These are phyloP conservation scores for Porogramme epimiltina DNA, from an alignment of 1,284 basidiomycete genomes.

Conservation along the genomic window DNA sequence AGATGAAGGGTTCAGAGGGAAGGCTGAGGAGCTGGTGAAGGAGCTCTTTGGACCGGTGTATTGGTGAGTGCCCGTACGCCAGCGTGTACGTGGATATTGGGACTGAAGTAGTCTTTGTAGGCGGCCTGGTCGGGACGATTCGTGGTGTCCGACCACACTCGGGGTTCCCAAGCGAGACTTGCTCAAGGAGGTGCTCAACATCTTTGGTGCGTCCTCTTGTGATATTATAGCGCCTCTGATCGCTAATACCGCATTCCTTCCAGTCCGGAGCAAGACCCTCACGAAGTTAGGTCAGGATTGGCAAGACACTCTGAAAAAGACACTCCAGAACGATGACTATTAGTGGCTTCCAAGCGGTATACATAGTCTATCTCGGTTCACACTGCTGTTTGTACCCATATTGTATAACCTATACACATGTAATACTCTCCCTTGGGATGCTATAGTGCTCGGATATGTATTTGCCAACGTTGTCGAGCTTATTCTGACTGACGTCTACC, in stretches of 20 bases:
- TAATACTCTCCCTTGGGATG: too few relatives aligned
- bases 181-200: slow-evolving; percentile 73
- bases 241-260: neutral
- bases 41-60: slow-evolving; percentile 89
- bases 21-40: slow-evolving; percentile 85
- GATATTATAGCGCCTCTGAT: neutral
- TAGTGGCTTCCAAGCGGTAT: neutral
- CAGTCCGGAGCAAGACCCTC: slow-evolving; percentile 73
- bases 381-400: neutral
- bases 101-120: slow-evolving; percentile 37
- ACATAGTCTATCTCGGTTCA: neutral
- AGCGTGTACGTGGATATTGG: slow-evolving; percentile 1
- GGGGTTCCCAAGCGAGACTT: slow-evolving; percentile 80
- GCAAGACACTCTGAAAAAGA: slow-evolving; percentile 74
- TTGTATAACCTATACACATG: neutral
- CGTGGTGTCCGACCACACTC: slow-evolving; percentile 67
- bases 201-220: slow-evolving; percentile 68
- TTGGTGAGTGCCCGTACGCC: slow-evolving; percentile 51
- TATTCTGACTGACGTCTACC: too few relatives aligned
- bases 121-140: slow-evolving; percentile 62
- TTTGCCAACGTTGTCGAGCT: too few relatives aligned
- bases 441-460: too few relatives aligned
- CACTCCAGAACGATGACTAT: slow-evolving; percentile 41
- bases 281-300: slow-evolving; percentile 75
- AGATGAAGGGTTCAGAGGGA: slow-evolving; percentile 82